phyloP scores from a whole-genome alignment of 2,329 filamentous ascomycete species.

The Aurifilum marmelostoma region DNA sequence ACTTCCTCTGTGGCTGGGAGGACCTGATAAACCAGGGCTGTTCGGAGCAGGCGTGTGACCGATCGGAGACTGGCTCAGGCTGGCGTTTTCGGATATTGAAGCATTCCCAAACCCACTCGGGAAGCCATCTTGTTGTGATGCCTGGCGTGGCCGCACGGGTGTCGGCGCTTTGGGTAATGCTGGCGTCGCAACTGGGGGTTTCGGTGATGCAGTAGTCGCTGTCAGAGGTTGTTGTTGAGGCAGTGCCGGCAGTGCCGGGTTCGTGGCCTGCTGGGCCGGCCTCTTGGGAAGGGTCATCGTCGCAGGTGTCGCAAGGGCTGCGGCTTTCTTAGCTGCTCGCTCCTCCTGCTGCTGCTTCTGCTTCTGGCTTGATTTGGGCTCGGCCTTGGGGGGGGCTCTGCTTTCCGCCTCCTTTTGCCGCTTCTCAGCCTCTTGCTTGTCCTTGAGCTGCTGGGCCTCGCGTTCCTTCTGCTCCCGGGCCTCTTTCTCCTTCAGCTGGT shows the following conservation, averaged over 20 bases:
- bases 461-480: constrained; percentile 64
- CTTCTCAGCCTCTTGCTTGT: constrained; percentile 62
- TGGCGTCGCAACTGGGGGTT: constrained; percentile 77
- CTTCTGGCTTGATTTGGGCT: constrained; percentile 45
- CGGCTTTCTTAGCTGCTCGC: constrained; percentile 47
- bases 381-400: constrained; percentile 45
- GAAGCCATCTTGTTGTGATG: constrained; percentile 77
- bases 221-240: constrained; percentile 59
- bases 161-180: constrained; percentile 81
- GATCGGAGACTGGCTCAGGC: constrained; percentile 63
- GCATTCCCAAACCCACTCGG: constrained; percentile 67
- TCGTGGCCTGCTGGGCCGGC: constrained; percentile 44
- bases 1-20: constrained; percentile 65
- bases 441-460: constrained; percentile 58
- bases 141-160: constrained; percentile 74
- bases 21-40: constrained; percentile 65
- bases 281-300: constrained; percentile 45
- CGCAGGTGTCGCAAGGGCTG: constrained; percentile 39
- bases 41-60: constrained; percentile 66
- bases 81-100: constrained; percentile 63
- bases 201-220: constrained; percentile 72
- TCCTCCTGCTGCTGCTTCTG: constrained; percentile 50
- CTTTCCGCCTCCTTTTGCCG: constrained; percentile 52
- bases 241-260: constrained; percentile 52
- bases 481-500: constrained; percentile 78